Percentiles rank a stretch among this genome's conserved stretches.
These are phyloP conservation scores for Angomonas deanei DNA, from an alignment of 208 protist species.

Conservation along the genomic window DNA sequence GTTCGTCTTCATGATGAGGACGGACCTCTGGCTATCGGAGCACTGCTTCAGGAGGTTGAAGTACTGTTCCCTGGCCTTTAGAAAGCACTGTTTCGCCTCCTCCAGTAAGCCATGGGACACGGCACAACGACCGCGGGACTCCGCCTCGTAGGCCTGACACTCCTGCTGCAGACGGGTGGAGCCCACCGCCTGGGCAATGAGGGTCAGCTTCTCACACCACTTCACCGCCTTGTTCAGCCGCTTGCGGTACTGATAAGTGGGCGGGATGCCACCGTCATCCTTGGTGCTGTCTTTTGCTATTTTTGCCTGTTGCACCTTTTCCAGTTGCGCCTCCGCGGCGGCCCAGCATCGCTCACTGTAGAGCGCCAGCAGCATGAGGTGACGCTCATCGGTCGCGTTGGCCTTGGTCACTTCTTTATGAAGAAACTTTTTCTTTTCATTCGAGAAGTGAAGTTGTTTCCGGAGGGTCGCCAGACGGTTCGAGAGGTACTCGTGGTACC, in stretches of 20 bases:
- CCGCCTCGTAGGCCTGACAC: slow-evolving; percentile 55
- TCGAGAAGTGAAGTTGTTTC: slow-evolving; percentile 62
- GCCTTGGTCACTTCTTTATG: slow-evolving; percentile 60
- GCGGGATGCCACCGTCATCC: slow-evolving; percentile 54
- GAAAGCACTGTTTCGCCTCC: slow-evolving; percentile 54
- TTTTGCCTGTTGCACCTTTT: slow-evolving; percentile 33
- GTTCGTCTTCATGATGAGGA: slow-evolving; percentile 55
- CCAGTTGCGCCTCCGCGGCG: slow-evolving; percentile 57
- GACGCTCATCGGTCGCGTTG: slow-evolving; percentile 52
- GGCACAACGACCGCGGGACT: slow-evolving; percentile 44
- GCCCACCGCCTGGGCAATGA: slow-evolving; percentile 46
- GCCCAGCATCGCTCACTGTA: slow-evolving; percentile 86
- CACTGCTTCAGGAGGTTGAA: slow-evolving; percentile 18
- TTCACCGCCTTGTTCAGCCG: slow-evolving; percentile 81
- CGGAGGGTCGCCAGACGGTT: slow-evolving; percentile 75
- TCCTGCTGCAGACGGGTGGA: slow-evolving; percentile 39
- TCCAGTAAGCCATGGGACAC: slow-evolving; percentile 42
- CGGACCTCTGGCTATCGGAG: slow-evolving; percentile 24
- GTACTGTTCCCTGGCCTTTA: slow-evolving; percentile 48
- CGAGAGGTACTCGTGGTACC: slow-evolving; percentile 76
- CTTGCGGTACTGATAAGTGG: slow-evolving; percentile 66
- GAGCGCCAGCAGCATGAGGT: slow-evolving; percentile 72
- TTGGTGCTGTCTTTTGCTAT: slow-evolving; percentile 26
- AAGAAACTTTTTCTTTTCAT: slow-evolving; percentile 78
- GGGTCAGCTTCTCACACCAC: slow-evolving; percentile 57